phyloP scores from a whole-genome alignment of 2,329 filamentous ascomycete species.

The Aspergillus pseudoterreus region DNA sequence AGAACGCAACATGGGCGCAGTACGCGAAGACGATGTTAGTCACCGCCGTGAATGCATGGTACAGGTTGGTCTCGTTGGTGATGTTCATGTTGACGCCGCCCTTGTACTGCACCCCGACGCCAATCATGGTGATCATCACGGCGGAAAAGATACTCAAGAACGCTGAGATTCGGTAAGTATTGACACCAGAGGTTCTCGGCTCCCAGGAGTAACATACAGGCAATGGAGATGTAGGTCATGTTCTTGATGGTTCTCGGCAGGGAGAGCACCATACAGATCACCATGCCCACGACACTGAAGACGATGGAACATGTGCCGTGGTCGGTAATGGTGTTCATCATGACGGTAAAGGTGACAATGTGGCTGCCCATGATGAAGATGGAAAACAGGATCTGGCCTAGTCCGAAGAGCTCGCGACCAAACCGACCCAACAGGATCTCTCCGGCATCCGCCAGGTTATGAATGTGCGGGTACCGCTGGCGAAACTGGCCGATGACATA shows the following conservation, averaged over 20 bases:
- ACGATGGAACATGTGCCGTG: constrained; percentile 61
- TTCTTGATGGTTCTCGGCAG: constrained; percentile 61
- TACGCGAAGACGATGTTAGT: constrained; percentile 70
- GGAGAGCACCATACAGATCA: constrained; percentile 57
- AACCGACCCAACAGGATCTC: constrained; percentile 57
- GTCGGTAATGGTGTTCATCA: constrained; percentile 61
- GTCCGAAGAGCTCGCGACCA: constrained; percentile 60
- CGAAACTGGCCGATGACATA: constrained; percentile 59
- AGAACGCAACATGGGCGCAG: constrained; percentile 66
- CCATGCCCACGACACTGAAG: constrained; percentile 57
- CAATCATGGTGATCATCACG: constrained; percentile 66
- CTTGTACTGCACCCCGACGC: constrained; percentile 53
- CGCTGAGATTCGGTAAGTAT: constrained; percentile 31
- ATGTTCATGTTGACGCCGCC: constrained; percentile 33
- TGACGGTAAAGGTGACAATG: constrained; percentile 65
- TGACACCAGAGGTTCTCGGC: not conserved
- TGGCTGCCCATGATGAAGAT: constrained; percentile 70
- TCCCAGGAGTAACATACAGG: constrained; percentile 38
- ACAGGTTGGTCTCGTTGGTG: constrained; percentile 44
- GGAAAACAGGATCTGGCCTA: constrained; percentile 61
- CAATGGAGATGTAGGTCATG: constrained; percentile 58
- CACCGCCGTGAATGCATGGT: constrained; percentile 58
- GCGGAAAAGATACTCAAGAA: constrained; percentile 63
- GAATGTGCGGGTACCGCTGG: constrained; percentile 54
- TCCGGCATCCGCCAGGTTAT: constrained; percentile 66